Evolutionary conservation across 1,284 basidiomycete genomes (phyloP).

Genomic region (Leccinum fuscescens): DNA sequence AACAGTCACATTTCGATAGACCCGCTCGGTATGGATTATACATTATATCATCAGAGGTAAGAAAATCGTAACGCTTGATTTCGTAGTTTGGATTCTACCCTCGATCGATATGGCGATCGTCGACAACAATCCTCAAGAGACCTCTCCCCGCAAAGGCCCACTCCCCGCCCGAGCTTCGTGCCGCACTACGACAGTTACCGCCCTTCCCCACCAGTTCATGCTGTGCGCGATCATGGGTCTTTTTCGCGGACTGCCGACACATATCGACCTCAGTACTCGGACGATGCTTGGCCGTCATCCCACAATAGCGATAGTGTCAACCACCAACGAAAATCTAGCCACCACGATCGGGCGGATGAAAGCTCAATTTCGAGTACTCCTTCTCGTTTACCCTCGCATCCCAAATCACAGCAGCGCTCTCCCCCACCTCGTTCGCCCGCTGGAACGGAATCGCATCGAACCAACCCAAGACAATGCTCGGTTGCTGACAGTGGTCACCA

Average conservation of each 20-base stretch:
- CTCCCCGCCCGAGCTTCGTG: conserved; percentile 27
- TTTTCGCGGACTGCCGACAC: conserved; percentile 36
- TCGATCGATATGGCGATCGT: conserved; percentile 33
- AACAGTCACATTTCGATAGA: conserved; percentile 48
- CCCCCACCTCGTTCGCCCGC: conserved; percentile 18
- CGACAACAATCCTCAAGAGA: conserved; percentile 34
- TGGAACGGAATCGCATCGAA: conserved; percentile 11
- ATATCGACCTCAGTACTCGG: conserved; percentile 41
- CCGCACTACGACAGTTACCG: conserved; percentile 44
- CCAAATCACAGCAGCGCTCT: conserved; percentile 21
- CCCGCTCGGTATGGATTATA: conserved; percentile 29
- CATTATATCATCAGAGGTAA: conserved; percentile 24
- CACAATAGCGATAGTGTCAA: conserved; percentile 18
- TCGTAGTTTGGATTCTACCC: conserved; percentile 26
- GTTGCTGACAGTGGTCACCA: conserved; percentile 10
- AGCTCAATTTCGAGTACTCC: conserved; percentile 38
- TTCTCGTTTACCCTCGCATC: conserved; percentile 22
- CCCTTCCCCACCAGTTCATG: conserved; percentile 30
- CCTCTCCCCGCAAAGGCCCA: conserved; percentile 35
- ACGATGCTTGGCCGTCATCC: conserved; percentile 25
- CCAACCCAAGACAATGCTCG: conserved; percentile 4
- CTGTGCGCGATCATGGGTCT: conserved; percentile 33
- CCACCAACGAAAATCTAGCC: conserved; percentile 16
- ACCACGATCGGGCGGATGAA: conserved; percentile 28
- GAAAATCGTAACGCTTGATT: conserved; percentile 16